Evolutionary conservation across 78 protist species (phyloP).

Genomic region (Polysphondylium violaceum): DNA sequence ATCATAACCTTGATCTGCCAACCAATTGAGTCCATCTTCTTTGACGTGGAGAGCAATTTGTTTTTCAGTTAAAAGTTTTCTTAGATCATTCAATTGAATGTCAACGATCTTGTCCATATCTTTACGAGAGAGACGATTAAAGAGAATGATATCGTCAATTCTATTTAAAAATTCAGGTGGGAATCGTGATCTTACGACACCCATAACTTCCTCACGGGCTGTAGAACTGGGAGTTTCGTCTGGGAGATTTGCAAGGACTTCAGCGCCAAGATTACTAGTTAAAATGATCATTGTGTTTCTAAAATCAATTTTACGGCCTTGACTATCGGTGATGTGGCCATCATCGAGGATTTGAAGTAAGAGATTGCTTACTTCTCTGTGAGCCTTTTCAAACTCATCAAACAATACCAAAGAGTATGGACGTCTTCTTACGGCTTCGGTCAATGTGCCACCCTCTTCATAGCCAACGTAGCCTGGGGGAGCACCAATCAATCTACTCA

Average conservation of each 20-base stretch:
- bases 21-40: conserved; percentile 54
- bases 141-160: conserved; percentile 95
- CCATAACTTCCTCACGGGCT: conserved; percentile 86
- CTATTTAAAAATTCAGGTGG: conserved; percentile 98
- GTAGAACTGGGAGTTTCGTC: conserved; percentile 33
- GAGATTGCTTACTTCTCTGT: conserved; percentile 93
- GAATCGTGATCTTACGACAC: conserved; percentile 86
- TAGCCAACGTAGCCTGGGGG: conserved; percentile 99
- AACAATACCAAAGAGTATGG: conserved; percentile 94
- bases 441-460: conserved; percentile 99
- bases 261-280: conserved; percentile 96
- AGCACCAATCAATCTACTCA: conserved; percentile 98
- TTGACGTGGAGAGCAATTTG: conserved; percentile 78
- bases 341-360: conserved; percentile 99
- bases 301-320: conserved; percentile 97
- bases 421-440: conserved; percentile 98
- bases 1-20: conserved; percentile 88
- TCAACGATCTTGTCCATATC: conserved; percentile 80
- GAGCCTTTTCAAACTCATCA: conserved; percentile 90
- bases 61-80: conserved; percentile 82
- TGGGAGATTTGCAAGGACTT: conserved; percentile 70
- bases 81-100: conserved; percentile 70
- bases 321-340: conserved; percentile 98
- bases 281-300: conserved; percentile 94
- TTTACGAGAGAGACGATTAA: conserved; percentile 82